Percentiles rank a stretch among this genome's conserved stretches.
Evolutionary conservation across 495 filamentous ascomycete species (phyloP).

Genomic region (Penicillium bialowiezense): DNA sequence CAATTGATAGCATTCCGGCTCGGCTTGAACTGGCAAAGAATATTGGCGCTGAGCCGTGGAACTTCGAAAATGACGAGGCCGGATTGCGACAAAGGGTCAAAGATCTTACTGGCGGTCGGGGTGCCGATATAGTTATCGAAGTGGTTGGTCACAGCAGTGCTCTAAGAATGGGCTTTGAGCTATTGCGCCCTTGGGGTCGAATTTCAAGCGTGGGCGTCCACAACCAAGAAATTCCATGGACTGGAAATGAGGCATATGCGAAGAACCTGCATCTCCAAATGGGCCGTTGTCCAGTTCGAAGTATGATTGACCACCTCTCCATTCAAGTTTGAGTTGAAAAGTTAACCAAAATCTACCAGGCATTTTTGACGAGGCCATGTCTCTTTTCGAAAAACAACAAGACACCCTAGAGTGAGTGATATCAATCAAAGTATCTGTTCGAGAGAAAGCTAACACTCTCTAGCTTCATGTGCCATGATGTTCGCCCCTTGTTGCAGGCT

Average conservation of each 20-base stretch:
- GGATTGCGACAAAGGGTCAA: slow-evolving; percentile 55
- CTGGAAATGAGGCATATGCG: slow-evolving; percentile 77
- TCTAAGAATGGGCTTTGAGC: slow-evolving; percentile 73
- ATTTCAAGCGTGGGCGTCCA: slow-evolving; percentile 87
- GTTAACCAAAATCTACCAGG: too few species aligned
- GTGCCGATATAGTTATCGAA: slow-evolving; percentile 84
- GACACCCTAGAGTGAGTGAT: too few species aligned
- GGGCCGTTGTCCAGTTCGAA: slow-evolving; percentile 80
- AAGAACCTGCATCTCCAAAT: slow-evolving; percentile 89
- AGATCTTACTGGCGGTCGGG: slow-evolving; percentile 72
- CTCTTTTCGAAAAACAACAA: too few species aligned
- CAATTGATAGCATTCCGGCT: slow-evolving; percentile 73
- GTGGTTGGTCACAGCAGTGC: slow-evolving; percentile 79
- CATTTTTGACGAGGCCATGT: too few species aligned
- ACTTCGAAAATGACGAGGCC: slow-evolving; percentile 65
- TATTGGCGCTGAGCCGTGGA: slow-evolving; percentile 76
- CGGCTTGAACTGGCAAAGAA: slow-evolving; percentile 67
- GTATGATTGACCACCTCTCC: too few species aligned
- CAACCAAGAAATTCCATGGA: slow-evolving; percentile 83
- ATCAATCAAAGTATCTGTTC: too few species aligned
- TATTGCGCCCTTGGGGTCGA: slow-evolving; percentile 77
- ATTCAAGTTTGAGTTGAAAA: too few species aligned
- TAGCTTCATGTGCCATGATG: too few species aligned
- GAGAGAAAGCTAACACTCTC: too few species aligned
- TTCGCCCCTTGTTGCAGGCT: too few species aligned